phyloP scores from a whole-genome alignment of 495 filamentous ascomycete species.

The Penicillium goetzii region DNA sequence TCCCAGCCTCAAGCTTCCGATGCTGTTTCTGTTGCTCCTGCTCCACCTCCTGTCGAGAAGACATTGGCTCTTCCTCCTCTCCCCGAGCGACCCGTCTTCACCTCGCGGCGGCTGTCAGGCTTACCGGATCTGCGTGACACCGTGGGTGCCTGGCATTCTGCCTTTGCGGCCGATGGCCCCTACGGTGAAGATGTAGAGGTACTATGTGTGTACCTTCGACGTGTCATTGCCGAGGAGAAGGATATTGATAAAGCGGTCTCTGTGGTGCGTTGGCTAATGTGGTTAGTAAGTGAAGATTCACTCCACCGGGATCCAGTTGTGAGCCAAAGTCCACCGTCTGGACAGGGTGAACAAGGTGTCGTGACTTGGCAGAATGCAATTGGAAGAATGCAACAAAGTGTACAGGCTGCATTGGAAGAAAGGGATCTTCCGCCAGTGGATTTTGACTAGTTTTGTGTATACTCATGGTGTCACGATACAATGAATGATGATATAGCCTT shows the following conservation, averaged over 20 bases:
- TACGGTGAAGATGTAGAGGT: conserved; percentile 76
- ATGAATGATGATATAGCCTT: conserved; percentile 21
- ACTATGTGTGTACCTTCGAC: conserved; percentile 66
- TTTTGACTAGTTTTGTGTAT: conserved; percentile 39
- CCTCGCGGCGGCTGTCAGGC: conserved; percentile 57
- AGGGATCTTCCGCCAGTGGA: conserved; percentile 69
- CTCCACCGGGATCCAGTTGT: conserved; percentile 11
- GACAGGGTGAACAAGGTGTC: conserved; percentile 21
- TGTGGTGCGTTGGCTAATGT: conserved; percentile 70
- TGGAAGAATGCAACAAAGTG: conserved; percentile 54
- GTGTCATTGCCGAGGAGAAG: conserved; percentile 71
- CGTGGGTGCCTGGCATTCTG: conserved; percentile 67
- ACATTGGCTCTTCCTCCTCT: conserved; percentile 54
- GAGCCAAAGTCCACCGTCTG: conserved; percentile 15
- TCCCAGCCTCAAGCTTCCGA: conserved; percentile 22
- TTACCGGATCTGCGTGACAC: conserved; percentile 62
- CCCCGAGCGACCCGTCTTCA: conserved; percentile 65
- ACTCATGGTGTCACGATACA: conserved; percentile 12
- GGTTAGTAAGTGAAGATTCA: conserved; percentile 62
- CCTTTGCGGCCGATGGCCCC: conserved; percentile 69
- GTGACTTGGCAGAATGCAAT: conserved; percentile 58
- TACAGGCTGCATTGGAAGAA: conserved; percentile 61
- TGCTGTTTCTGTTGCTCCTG: not conserved
- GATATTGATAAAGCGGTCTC: conserved; percentile 75
- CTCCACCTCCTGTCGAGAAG: conserved; percentile 32